Evolutionary conservation across 805 yeast species (phyloP).

Genomic region (Dipodascus albidus): DNA sequence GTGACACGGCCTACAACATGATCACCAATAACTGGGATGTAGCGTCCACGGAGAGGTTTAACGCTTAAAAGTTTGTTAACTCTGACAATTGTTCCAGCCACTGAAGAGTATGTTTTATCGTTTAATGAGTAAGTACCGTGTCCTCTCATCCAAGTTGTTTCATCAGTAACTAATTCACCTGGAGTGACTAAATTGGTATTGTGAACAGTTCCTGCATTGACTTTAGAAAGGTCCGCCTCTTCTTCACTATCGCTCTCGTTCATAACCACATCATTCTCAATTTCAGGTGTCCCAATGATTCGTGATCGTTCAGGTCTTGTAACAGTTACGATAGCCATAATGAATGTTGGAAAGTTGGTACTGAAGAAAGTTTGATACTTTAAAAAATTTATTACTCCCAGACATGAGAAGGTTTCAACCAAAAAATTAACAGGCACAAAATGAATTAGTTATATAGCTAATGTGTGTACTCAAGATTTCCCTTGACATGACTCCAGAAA

Average conservation of each 20-base stretch:
- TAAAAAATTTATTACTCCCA: background rate
- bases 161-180: slow-evolving; percentile 92
- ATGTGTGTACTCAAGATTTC: slow-evolving; percentile 30
- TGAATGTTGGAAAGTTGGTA: slow-evolving; percentile 1
- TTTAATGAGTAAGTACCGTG: slow-evolving; percentile 85
- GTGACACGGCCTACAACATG: slow-evolving; percentile 89
- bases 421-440: too few species aligned
- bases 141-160: slow-evolving; percentile 96
- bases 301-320: background rate
- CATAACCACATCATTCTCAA: background rate
- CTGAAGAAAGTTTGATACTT: background rate
- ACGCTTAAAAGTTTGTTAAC: slow-evolving; percentile 84
- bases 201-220: slow-evolving; percentile 1
- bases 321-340: background rate
- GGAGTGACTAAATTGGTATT: slow-evolving; percentile 59
- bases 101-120: slow-evolving; percentile 74
- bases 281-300: background rate
- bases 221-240: background rate
- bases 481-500: slow-evolving; percentile 41
- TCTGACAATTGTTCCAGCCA: slow-evolving; percentile 79
- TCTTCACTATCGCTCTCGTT: background rate
- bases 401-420: too few species aligned
- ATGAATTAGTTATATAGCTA: background rate
- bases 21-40: slow-evolving; percentile 92
- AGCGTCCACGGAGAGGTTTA: slow-evolving; percentile 74